Conservation (phyloP, 176 grass and related monocot species). For the Oryza meridionalis region DNA sequence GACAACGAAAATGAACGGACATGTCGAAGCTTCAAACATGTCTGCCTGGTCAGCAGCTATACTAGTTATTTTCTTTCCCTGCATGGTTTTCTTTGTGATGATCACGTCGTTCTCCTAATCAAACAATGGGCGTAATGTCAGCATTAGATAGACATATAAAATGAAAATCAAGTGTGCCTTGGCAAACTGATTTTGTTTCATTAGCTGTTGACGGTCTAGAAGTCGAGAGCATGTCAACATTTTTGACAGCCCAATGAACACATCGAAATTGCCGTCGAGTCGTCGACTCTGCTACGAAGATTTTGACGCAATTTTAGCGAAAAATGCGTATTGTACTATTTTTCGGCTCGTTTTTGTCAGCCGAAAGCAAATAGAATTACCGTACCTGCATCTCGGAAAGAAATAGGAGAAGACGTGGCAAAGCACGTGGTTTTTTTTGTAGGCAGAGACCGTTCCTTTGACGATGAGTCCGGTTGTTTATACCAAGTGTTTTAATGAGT, state of each 20-base stretch:
- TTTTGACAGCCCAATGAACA: background rate
- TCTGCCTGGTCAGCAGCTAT: background rate
- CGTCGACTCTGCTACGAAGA: background rate
- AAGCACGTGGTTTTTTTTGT: background rate
- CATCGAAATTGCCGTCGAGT: background rate
- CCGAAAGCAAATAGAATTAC: background rate
- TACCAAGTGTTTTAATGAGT: background rate
- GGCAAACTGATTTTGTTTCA: background rate
- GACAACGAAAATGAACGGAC: background rate
- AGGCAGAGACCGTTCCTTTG: background rate
- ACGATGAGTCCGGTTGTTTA: background rate
- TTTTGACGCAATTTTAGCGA: background rate
- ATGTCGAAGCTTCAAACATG: background rate
- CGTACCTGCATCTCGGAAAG: background rate
- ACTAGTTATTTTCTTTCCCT: background rate
- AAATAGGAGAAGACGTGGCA: background rate
- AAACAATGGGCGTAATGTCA: background rate
- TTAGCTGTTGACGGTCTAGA: background rate
- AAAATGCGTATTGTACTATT: too few relatives aligned
- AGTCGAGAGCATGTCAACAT: background rate
- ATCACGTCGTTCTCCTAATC: background rate
- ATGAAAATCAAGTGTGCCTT: background rate
- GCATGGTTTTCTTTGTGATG: background rate
- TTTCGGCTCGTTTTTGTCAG: background rate
- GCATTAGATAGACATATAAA: background rate